Base-by-base conservation (phyloP, 805 yeast species). In the Kodamaea neixiangensis region DNA sequence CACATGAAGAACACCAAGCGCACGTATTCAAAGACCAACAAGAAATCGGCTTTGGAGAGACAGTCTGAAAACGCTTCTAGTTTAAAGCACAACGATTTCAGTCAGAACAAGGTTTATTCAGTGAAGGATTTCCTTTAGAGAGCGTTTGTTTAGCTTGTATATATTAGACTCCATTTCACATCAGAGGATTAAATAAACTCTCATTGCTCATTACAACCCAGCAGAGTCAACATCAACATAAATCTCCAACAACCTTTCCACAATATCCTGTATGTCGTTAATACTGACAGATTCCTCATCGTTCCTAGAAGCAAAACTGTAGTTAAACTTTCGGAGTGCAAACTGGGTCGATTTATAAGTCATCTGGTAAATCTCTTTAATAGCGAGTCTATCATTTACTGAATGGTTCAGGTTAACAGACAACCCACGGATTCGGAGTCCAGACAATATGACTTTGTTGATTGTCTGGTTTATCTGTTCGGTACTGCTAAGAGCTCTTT, bases 281-380 rank as follows among this genome's bases (percentile, higher is more conserved):
- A 72, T 48, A 46, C 33, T 47, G 50, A 21, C 10, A 9, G 31
- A 25, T 13, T 25, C 49, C 38, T 37, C 55, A 48, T 10, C 52
- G 34, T 6, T 25, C 18, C 33, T 44, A 15, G 51, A 50, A 46
- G 60, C 61, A 51, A 68, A 69, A 25, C 54, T 59, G 58, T 68
- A 68, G 47, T 63, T 64, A 52, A 60, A 64, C 55, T 75, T 75
- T 42, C 78, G 55, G 15, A 73, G 57, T 2, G 78, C 68, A 59
- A 75, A 75, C 20, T 65, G 50, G 2, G 78, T 62, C 1, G 75
- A 62, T 48, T 70, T 67, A 49, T 58, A 63, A 0, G 78, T 72
- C 76, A 72, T 72, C 42, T 68, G 73, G 57, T 71, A 72, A 7
- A 72, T 65, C 50, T 74, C 78, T 45, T 71, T 69, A 15, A 72